phyloP scores from a whole-genome alignment of 768 basidiomycete species.

The Mycena floridula region DNA sequence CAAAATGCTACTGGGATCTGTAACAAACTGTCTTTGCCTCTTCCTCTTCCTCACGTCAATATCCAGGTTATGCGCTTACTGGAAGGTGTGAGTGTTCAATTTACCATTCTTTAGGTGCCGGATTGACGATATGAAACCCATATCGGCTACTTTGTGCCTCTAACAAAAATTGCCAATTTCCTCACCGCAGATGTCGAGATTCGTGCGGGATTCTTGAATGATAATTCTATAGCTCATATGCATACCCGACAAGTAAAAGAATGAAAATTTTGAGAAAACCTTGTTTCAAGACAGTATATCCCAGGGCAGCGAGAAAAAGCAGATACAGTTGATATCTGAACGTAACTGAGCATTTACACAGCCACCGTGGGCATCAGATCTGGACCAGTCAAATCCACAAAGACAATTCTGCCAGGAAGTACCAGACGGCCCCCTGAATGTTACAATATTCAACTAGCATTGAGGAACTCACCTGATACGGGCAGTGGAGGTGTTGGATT shows the following conservation, averaged over 20 bases:
- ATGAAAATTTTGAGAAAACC: no score
- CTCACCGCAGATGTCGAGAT: constrained; percentile 87
- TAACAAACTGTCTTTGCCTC: constrained; percentile 5
- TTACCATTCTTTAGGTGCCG: not conserved
- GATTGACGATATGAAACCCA: constrained; percentile 55
- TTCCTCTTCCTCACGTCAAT: not conserved
- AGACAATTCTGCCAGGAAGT: no score
- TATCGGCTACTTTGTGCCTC: constrained; percentile 93
- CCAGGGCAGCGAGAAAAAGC: no score
- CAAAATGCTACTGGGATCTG: constrained; percentile 91
- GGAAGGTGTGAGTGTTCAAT: constrained; percentile 70
- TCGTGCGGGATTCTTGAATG: constrained; percentile 16
- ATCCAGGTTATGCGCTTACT: constrained; percentile 83
- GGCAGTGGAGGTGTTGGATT: no score
- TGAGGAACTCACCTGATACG: no score
- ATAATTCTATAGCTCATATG: constrained; percentile 4
- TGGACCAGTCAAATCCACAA: no score
- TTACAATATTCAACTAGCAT: no score
- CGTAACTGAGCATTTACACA: no score
- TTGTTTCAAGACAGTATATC: no score
- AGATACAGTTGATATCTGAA: no score
- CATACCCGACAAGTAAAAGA: constrained; percentile 48
- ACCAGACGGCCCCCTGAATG: no score
- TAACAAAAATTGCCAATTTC: constrained; percentile 96
- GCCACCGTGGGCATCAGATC: no score